Percentiles rank a stretch among this genome's conserved stretches.
These are phyloP conservation scores for Stipa capillata DNA, from an alignment of 176 grass and related monocot genomes.

Conservation along the genomic window DNA sequence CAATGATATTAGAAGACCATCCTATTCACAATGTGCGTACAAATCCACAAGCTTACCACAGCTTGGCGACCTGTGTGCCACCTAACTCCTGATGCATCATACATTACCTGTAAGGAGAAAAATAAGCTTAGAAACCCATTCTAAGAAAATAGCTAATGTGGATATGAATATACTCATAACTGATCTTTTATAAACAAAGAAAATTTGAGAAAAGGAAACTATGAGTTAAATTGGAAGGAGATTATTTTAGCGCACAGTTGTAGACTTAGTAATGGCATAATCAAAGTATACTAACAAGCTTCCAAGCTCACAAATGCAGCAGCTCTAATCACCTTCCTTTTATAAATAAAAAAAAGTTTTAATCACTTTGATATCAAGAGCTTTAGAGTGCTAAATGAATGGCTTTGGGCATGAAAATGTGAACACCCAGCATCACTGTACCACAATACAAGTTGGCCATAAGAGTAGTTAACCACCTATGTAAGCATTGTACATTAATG, in stretches of 20 bases:
- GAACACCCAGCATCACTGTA: background rate
- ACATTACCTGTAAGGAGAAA: constrained; percentile 71
- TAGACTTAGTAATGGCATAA: background rate
- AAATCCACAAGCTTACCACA: constrained; percentile 54
- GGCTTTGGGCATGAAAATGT: background rate
- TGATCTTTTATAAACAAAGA: background rate
- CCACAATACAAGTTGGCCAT: background rate
- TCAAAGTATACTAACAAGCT: background rate
- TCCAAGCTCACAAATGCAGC: background rate
- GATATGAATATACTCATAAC: constrained; percentile 7
- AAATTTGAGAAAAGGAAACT: background rate
- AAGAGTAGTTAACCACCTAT: background rate
- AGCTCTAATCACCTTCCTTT: background rate
- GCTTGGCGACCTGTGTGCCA: constrained; percentile 95
- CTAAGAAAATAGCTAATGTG: background rate
- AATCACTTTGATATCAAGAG: background rate
- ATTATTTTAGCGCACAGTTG: background rate
- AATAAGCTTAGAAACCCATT: background rate
- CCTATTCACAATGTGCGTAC: background rate
- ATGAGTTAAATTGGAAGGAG: background rate
- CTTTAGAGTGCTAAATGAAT: background rate
- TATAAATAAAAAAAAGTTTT: background rate
- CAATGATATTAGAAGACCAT: background rate
- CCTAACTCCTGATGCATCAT: constrained; percentile 95
- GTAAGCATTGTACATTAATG: background rate